Base-by-base conservation (phyloP, 306 rosid genomes). In the Fragaria vesca region DNA sequence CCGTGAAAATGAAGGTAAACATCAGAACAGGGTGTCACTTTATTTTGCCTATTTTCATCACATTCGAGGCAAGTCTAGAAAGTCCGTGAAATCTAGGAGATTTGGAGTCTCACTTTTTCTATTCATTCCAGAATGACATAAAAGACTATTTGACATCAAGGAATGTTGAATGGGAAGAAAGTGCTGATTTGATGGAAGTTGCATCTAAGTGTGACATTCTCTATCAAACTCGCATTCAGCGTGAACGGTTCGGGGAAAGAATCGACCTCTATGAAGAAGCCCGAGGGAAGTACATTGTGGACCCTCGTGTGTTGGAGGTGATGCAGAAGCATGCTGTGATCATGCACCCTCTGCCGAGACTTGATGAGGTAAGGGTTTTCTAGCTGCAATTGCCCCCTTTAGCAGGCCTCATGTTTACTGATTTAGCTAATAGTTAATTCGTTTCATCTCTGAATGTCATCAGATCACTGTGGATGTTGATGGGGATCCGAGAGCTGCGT, bases 301-400 rank as follows among this genome's bases (percentile, higher is more conserved):
- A 87, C 73, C 69, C 60, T 68, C 82, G 75, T 57, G 90, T 90
- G 81, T 84, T 91, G 77, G 79, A 83, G 68, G 93, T 81, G 81
- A 87, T 90, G 97, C 92, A 80, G 83, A 87, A 78, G 73, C 93
- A 94, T 74, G 94, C 89, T 38, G 93, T 94, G 74, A 88, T 94
- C 71, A 87, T 90, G 98, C 98, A 92, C 72, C 97, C 96, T 81
- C 91, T 93, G 57, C 98, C 98, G n/a, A 87, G 98, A 85, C 96
- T 91, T 51, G 98, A 93, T 71, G 97, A 90, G 83, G 98, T 85
- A 88, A 83, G 83, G 43, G 48, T 50, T 65, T 58, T 52, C 20
- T 17, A 69, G 76, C 46, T 66, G 47, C 16, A 47, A n/a, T 7
- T 4, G 46, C 32, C 13, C 34, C 6, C 20, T 13, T 58, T n/a